These are phyloP conservation scores for Stephania japonica DNA, from an alignment of 164 flowering plant species.

Conservation along the genomic window DNA sequence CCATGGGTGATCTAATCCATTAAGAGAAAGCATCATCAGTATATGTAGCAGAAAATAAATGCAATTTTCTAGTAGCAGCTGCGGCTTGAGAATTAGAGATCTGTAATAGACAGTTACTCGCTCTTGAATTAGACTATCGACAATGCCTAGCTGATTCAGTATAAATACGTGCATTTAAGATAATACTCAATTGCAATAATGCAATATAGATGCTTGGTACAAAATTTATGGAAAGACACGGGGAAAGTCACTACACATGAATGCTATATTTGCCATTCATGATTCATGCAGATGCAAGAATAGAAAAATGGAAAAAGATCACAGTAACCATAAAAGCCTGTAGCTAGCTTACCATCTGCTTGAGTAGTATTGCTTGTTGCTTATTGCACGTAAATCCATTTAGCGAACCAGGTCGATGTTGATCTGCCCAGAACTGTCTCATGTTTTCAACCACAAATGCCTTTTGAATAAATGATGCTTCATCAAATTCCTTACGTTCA, in stretches of 20 bases:
- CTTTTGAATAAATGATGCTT: conserved; percentile 53
- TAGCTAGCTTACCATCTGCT: conserved; percentile 43
- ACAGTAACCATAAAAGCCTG: background rate
- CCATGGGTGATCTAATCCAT: conserved; percentile 35
- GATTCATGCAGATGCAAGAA: background rate
- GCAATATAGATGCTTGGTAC: background rate
- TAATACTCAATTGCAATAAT: background rate
- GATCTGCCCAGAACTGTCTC: conserved; percentile 70
- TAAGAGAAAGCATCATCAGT: background rate
- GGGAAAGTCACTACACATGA: background rate
- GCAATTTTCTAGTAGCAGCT: background rate
- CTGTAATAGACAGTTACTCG: background rate
- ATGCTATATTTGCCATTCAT: background rate
- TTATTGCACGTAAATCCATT: conserved; percentile 66
- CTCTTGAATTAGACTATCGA: background rate
- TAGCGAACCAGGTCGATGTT: conserved; percentile 55
- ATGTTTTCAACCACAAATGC: conserved; percentile 60
- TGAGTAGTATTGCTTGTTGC: conserved; percentile 60
- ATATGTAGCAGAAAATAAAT: background rate
- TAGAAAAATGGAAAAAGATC: background rate
- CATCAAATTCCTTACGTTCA: conserved; percentile 40
- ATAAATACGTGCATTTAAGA: background rate
- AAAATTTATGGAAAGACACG: background rate
- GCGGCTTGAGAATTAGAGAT: background rate
- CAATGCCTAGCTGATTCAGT: background rate